Conservation (phyloP, 768 basidiomycete genomes). For the Pisolithus marmoratus region DNA sequence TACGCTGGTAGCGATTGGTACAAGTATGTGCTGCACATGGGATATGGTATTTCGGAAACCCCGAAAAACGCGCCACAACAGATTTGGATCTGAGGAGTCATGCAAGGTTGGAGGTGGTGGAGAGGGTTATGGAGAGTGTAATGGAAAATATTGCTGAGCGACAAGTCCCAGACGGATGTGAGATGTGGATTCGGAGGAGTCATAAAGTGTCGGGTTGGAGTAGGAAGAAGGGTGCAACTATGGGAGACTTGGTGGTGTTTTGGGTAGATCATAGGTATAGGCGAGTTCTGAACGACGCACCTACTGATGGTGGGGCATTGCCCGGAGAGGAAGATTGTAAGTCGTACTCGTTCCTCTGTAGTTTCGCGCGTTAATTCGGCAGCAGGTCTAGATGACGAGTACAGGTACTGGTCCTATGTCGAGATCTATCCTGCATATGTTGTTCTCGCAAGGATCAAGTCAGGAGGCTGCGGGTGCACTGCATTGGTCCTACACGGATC, state of each 20-base stretch:
- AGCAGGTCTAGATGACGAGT: constrained; percentile 70
- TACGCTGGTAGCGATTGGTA: constrained; percentile 55
- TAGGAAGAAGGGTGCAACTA: constrained; percentile 22
- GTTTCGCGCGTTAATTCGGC: not conserved
- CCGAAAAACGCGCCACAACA: constrained; percentile 55
- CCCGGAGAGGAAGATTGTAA: constrained; percentile 37
- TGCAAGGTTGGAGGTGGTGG: constrained; percentile 38
- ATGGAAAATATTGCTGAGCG: constrained; percentile 16
- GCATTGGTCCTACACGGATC: constrained; percentile 80
- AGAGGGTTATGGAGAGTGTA: constrained; percentile 25
- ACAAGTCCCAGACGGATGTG: constrained; percentile 38
- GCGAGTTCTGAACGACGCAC: constrained; percentile 43
- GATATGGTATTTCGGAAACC: constrained; percentile 64
- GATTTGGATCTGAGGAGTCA: constrained; percentile 61
- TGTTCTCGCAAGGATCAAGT: constrained; percentile 49
- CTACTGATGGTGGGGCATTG: constrained; percentile 24
- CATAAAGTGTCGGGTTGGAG: constrained; percentile 23
- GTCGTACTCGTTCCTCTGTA: constrained; percentile 10
- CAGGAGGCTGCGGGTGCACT: constrained; percentile 70
- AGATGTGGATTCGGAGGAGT: constrained; percentile 52
- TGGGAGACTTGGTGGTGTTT: constrained; percentile 32
- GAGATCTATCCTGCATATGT: constrained; percentile 74
- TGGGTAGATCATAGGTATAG: constrained; percentile 67
- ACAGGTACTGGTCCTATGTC: constrained; percentile 76
- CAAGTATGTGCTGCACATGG: constrained; percentile 67